These are phyloP conservation scores for Solanum dulcamara DNA, from an alignment of 257 asterid species.

Conservation along the genomic window DNA sequence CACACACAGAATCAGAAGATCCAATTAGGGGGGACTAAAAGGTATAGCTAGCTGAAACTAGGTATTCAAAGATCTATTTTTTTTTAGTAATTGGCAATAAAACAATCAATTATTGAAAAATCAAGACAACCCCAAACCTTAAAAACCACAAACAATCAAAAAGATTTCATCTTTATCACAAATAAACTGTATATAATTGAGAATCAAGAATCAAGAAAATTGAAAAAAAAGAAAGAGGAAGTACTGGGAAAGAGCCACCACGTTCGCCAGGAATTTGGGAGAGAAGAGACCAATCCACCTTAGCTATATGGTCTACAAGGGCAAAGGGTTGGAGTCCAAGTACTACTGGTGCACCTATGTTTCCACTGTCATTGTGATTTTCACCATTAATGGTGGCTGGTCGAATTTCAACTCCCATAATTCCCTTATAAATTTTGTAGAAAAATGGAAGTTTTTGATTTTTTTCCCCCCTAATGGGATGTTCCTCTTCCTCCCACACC, in stretches of 20 bases:
- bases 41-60: neutral
- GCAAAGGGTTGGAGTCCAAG: slow-evolving; percentile 88
- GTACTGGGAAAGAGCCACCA: slow-evolving; percentile 97
- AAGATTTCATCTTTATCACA: neutral
- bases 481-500: neutral
- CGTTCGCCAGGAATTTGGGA: slow-evolving; percentile 77
- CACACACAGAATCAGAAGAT: neutral
- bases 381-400: neutral
- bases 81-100: neutral
- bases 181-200: neutral
- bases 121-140: neutral
- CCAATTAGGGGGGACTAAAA: neutral
- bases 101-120: neutral
- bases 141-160: neutral
- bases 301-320: slow-evolving; percentile 78
- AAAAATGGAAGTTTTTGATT: neutral
- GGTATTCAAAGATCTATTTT: neutral
- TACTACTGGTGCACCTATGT: slow-evolving; percentile 39
- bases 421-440: neutral
- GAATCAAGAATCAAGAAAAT: neutral
- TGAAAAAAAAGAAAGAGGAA: neutral
- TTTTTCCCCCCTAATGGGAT: neutral
- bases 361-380: neutral
- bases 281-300: slow-evolving; percentile 78
- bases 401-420: slow-evolving; percentile 64